Evolutionary conservation across 345 rosid species (phyloP).

Genomic region (Syzygium jambos): DNA sequence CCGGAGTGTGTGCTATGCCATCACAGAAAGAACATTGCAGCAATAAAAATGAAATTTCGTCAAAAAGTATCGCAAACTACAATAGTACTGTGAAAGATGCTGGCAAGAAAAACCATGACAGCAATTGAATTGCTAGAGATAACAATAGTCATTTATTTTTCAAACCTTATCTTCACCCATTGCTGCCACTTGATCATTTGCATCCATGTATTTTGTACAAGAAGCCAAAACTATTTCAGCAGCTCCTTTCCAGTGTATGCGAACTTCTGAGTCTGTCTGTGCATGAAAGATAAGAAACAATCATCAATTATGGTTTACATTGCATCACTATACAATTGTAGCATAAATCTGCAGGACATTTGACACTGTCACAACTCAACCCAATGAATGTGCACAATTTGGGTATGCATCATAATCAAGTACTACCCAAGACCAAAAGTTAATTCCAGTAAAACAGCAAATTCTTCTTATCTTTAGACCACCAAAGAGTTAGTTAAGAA

Average conservation of each 20-base stretch:
- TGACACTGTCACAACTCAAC: neutral
- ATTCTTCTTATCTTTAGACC: neutral
- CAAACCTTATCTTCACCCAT: conserved; percentile 67
- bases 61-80: neutral
- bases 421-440: neutral
- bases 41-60: neutral
- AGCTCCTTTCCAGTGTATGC: conserved; percentile 96
- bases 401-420: neutral
- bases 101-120: neutral
- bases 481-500: neutral
- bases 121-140: neutral
- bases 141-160: neutral
- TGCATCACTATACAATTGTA: neutral
- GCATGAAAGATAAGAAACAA: neutral
- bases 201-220: conserved; percentile 58
- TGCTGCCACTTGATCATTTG: conserved; percentile 30
- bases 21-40: neutral
- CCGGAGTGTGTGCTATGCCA: neutral
- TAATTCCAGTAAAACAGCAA: neutral
- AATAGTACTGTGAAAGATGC: neutral
- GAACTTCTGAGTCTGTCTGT: conserved; percentile 63
- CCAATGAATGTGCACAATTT: neutral
- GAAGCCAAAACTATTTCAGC: conserved; percentile 89
- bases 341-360: neutral
- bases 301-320: neutral